phyloP scores from a whole-genome alignment of 176 grass and related monocot genomes.

The Areca catechu region DNA sequence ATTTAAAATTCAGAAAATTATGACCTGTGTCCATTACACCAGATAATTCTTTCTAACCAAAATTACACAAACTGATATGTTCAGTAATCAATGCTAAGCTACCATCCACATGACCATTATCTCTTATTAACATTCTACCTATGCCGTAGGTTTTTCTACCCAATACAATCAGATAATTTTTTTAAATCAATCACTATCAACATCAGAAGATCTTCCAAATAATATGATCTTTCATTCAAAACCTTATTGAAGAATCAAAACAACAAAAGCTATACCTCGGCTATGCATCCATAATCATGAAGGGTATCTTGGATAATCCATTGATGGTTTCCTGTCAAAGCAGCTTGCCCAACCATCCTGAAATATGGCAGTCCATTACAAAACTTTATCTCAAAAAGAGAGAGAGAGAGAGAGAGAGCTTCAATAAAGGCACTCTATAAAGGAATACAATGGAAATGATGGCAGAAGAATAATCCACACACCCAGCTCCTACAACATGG shows the following conservation, averaged over 20 bases:
- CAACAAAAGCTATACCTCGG: constrained; percentile 37
- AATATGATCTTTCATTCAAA: background rate
- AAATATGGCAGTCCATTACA: constrained; percentile 10
- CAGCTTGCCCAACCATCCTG: constrained; percentile 60
- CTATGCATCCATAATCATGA: constrained; percentile 35
- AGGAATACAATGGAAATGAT: background rate
- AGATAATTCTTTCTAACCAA: too few relatives aligned
- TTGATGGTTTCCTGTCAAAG: constrained; percentile 52
- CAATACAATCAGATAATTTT: too few relatives aligned
- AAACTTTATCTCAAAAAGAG: background rate
- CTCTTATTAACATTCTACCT: too few relatives aligned
- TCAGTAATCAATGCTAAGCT: too few relatives aligned
- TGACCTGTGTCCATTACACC: too few relatives aligned
- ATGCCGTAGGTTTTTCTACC: too few relatives aligned
- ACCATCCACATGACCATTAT: too few relatives aligned
- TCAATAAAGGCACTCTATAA: constrained; percentile 2
- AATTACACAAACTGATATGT: too few relatives aligned
- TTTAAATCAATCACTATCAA: too few relatives aligned
- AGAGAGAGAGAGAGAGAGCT: too few relatives aligned
- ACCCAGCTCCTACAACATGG: constrained; percentile 67
- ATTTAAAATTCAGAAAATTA: too few relatives aligned
- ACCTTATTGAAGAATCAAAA: background rate
- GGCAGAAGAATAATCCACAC: background rate
- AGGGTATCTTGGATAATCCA: constrained; percentile 51
- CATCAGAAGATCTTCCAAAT: too few relatives aligned